Evolutionary conservation across 2,329 filamentous ascomycete species (phyloP).

Genomic region (Colletotrichum abscissum): DNA sequence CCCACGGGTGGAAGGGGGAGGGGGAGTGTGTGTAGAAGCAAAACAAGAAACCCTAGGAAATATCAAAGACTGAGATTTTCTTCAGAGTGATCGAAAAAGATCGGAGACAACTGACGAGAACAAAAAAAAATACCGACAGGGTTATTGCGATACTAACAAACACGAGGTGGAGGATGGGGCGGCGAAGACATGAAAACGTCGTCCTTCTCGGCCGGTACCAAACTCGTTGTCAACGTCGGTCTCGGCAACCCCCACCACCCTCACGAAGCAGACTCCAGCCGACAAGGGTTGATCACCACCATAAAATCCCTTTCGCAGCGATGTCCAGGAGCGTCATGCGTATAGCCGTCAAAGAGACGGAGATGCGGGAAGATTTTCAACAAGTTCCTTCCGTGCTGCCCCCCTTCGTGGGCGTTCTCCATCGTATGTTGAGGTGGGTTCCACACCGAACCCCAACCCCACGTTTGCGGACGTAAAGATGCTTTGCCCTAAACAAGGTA

Average conservation of each 20-base stretch:
- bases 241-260: not conserved
- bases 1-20: no score
- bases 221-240: constrained; percentile 5
- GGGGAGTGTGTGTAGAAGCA: not conserved
- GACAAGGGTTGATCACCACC: not conserved
- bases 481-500: no score
- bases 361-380: no score
- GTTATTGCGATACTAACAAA: not conserved
- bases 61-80: not conserved
- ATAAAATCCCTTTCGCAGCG: not conserved
- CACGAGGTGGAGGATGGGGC: not conserved
- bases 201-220: not conserved
- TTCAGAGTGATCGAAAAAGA: not conserved
- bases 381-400: no score
- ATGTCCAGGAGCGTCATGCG: constrained; percentile 5
- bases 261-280: not conserved
- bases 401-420: not conserved
- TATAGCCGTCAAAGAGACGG: not conserved
- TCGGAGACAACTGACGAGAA: not conserved
- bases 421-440: not conserved
- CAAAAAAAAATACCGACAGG: not conserved
- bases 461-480: constrained; percentile 5
- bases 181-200: constrained; percentile 26
- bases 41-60: not conserved
- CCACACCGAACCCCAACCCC: not conserved